Base-by-base conservation (phyloP, 495 filamentous ascomycete species). In the Penicillium atrosanguineum region DNA sequence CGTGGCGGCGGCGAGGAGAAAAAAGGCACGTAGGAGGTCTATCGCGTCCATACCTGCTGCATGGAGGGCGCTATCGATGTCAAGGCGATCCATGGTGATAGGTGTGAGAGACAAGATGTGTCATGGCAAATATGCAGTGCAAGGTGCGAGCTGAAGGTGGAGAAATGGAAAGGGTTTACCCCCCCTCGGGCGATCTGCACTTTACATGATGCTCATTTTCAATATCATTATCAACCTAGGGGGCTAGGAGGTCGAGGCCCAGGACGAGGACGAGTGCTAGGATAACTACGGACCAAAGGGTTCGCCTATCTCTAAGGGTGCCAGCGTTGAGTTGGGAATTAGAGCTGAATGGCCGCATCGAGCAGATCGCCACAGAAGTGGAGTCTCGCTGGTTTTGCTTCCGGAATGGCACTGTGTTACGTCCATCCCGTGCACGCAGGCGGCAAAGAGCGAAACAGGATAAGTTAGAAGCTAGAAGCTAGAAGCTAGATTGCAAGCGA, bases 1-100 rank as follows among this genome's bases (percentile, higher is more conserved):
- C 61, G 73, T 76, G 61, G 72, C 76, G 49, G 75, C 68, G 55
- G 76, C 68, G 42, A 75, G 56, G 51, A 80, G 46, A 53, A 77
- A 80, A 52, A 74, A 74, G 23, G 62, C 59, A 54, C 75, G 71
- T 41, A 79, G 54, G 40, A 61, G 57, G 48, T 75, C 69, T 23
- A 76, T 57, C 16, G 72, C 68, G 55, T 79, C 73, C 71, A 77
- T 71, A 25, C 60, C 62, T 4, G 60, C 53, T 41, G 54, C 53
- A 47, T 69, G 55, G 4, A 73, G 58, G 16, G 56, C 53, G 1
- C 44, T 53, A 50, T 71, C 68, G 36, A 71, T 47, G 23, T 56
- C 28, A 48, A 69, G 53, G 18, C 53, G 25, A 44, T 61, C 55
- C 63, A 71, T 73, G 21, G 28, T 20, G 16, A 34, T 7, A 6